Base-by-base conservation (phyloP, 2,329 filamentous ascomycete species). In the Escovopsis weberi region DNA sequence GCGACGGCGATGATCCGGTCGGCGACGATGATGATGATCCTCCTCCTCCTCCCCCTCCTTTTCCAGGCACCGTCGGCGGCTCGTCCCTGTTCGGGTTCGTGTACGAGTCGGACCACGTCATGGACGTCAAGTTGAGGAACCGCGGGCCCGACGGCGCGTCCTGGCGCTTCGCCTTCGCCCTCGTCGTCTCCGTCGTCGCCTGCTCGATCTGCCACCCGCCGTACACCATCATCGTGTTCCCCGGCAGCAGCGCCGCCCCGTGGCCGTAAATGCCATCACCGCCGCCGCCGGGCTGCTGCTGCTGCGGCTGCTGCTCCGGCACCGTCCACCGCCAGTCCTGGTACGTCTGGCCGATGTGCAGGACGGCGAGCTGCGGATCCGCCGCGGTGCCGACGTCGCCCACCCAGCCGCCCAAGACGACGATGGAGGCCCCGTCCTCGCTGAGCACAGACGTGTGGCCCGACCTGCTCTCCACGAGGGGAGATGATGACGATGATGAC, bases 321-420 rank as follows among this genome's bases (percentile, higher is more conserved):
- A 82, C 63, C 1, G 64, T 67, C 84, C 85, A 91, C 47, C 68
- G 62, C 85, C 85, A 89, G 30, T 75, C 68, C 8, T 80, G 82
- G 55, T 85, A 91, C 4, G 79, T 79, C 46, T 80, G 72, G 6
- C 81, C 85, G 44, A 95, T 68, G 45, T 85, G 68, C 3, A 96
- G 65, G 3, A 95, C 63, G 0, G 77, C 83, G 26, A 96, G 67
- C 55, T 94, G 86, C 1, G 91, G 91, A 28, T 79, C 68, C 0
- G 91, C 91, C 1, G 88, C 74, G 30, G 78, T 82, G 8, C 66
- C 71, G 0, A 82, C 69, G 53, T 93, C 79, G 4, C 88, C 89
- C 4, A 95, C 86, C 91, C 91, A 98, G 2, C 91, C 91, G 18
- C 91, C 91, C 46, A 87, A 70, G 1, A 98, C 65, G 35, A 94